A percentile compares a stretch with the other conserved stretches of the same genome.
Conservation (phyloP, 192 early-diverging fungal genomes). For the Diversispora eburnea region DNA sequence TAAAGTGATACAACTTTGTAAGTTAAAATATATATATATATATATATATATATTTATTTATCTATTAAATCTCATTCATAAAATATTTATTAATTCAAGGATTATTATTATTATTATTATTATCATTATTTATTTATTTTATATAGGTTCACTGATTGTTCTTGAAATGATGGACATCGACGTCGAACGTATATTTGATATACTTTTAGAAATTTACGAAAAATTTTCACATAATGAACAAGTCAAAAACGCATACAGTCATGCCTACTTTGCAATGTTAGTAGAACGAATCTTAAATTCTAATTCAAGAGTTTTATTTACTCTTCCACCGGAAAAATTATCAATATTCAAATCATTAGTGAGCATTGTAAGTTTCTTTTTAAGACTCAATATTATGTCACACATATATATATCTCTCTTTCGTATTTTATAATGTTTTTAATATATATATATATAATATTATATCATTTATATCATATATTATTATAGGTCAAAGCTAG, state of each 20-base stretch:
- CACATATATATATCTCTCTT: too few relatives aligned
- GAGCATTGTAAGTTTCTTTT: slow-evolving; percentile 1
- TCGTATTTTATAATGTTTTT: too few relatives aligned
- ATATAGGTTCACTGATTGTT: slow-evolving; percentile 18
- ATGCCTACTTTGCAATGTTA: not conserved
- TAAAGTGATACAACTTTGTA: slow-evolving; percentile 25
- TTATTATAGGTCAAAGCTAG: slow-evolving; percentile 20
- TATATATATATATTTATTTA: too few relatives aligned
- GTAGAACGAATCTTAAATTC: slow-evolving; percentile 28
- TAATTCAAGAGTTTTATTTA: slow-evolving; percentile 5
- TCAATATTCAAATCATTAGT: slow-evolving; percentile 19
- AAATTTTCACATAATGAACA: slow-evolving; percentile 4
- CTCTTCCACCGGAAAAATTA: not conserved
- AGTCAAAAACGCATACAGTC: not conserved
- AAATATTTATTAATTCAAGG: not conserved
- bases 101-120: not conserved
- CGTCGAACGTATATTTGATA: not conserved
- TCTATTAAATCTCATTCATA: not conserved
- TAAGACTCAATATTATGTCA: not conserved
- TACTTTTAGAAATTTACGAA: slow-evolving; percentile 14
- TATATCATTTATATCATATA: not conserved
- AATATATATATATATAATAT: too few relatives aligned
- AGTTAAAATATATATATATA: too few relatives aligned
- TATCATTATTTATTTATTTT: not conserved
- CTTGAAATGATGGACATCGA: slow-evolving; percentile 23